Percentiles rank a stretch among this genome's conserved stretches.
These are phyloP conservation scores for Afroboletus lepidellus DNA, from an alignment of 1,284 basidiomycete genomes.

Conservation along the genomic window DNA sequence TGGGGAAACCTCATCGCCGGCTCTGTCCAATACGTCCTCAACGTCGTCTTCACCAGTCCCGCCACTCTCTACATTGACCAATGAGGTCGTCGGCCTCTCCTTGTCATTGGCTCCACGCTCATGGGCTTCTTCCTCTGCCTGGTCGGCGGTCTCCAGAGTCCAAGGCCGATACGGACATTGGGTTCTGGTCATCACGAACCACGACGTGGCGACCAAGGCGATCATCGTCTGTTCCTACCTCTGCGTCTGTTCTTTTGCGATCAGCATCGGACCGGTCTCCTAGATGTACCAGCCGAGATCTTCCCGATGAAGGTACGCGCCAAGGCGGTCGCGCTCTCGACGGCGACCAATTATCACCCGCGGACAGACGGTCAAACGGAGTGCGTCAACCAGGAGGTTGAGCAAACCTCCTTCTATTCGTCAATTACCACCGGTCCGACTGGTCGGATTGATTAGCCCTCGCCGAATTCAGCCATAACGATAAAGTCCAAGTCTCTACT, in stretches of 20 bases:
- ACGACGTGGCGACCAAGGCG: conserved; percentile 58
- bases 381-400: no score
- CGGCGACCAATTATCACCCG: conserved; percentile 66
- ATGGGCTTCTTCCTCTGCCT: conserved; percentile 79
- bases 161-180: conserved; percentile 67
- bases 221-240: conserved; percentile 77
- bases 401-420: no score
- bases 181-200: conserved; percentile 65
- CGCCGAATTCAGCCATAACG: no score
- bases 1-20: conserved; percentile 74
- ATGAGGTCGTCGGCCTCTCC: conserved; percentile 79
- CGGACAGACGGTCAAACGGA: no score
- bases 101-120: conserved; percentile 58
- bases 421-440: no score
- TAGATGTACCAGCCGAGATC: conserved; percentile 70
- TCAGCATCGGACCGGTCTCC: conserved; percentile 74
- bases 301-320: conserved; percentile 72
- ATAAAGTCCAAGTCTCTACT: no score
- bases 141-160: conserved; percentile 74
- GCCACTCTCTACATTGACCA: conserved; percentile 76
- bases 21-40: conserved; percentile 77
- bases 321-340: conserved; percentile 67
- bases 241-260: conserved; percentile 71
- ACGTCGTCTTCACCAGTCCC: conserved; percentile 67
- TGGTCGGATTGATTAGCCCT: no score